Evolutionary conservation across 305 asterid species (phyloP), one percentile per base, ranked within the genome.

Genomic region (Fraxinus dipetala): DNA sequence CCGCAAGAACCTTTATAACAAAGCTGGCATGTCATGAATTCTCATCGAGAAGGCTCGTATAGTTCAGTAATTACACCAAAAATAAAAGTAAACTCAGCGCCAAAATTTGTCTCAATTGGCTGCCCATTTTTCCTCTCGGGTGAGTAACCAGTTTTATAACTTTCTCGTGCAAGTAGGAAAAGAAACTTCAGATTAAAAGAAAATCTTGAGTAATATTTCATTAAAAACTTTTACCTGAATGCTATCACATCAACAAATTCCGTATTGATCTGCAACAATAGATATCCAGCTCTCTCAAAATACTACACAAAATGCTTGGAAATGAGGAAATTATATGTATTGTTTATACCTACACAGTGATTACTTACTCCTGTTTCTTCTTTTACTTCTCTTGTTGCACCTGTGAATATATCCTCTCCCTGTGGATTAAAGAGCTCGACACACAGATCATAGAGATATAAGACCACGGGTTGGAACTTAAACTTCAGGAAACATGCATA

Each of bases 321-420:
- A 20, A 67, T 77, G 59, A 82, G 43, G 65, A 24, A 45, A 7
- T 36, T 6, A 36, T 14, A 38, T 24, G 40, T 22, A 5, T 75
- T 76, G 40, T 24, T 36, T 34, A 34, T 70, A 75, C 18, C 74
- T 72, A 61, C 31, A 75, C n/a, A 78, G 59, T 16, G 40, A 84
- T 56, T 45, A 88, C 95, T 87, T 90, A 92, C 98, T 88, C 93
- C 97, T 40, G 98, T 93, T 88, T 92, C 98, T 89, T 93, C 98
- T 88, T 92, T 92, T 22, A 93, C 92, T 89, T 93, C 98, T 89
- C 98, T 90, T 79, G 67, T 85, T 75, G 94, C 95, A 56, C 92
- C 97, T 32, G 85, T 82, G 81, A 83, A 89, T 28, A 93, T 88
- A 79, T 89, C 95, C 85, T 93, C 98, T 1, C 95, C 97, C 98